Percentiles rank a stretch among this genome's conserved stretches.
Evolutionary conservation across 768 basidiomycete genomes (phyloP).

Genomic region (Termitomyces sp.): DNA sequence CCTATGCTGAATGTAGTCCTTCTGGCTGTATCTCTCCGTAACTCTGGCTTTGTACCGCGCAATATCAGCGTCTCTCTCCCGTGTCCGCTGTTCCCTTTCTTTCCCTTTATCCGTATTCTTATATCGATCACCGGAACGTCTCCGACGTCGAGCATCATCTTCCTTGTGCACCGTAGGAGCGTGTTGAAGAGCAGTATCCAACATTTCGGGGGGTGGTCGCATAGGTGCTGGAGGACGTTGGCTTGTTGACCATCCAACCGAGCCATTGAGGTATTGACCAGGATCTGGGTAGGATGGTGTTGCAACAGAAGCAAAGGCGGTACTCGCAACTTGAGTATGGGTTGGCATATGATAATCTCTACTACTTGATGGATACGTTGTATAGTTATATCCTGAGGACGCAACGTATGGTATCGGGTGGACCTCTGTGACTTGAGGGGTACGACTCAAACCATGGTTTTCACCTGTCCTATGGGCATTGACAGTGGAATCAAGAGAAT

Average conservation of each 20-base stretch:
- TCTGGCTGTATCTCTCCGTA: neutral
- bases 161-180: neutral
- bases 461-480: conserved; percentile 22
- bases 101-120: neutral
- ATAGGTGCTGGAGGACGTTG: neutral
- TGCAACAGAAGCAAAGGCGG: neutral
- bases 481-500: conserved; percentile 13
- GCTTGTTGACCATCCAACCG: neutral
- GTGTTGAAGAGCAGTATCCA: no score
- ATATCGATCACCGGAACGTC: neutral
- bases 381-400: conserved; percentile 8
- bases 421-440: conserved; percentile 14
- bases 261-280: neutral
- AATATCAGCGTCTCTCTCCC: neutral
- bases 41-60: conserved; percentile 9
- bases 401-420: neutral
- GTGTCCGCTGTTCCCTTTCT: neutral
- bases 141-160: neutral
- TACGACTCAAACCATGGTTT: conserved; percentile 26
- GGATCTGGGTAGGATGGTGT: conserved; percentile 1
- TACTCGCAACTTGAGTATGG: neutral
- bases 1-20: conserved; percentile 17
- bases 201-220: neutral
- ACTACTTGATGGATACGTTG: conserved; percentile 10
- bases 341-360: neutral